Conservation (phyloP, 2,329 filamentous ascomycete species). For the Aspergillus ustus region DNA sequence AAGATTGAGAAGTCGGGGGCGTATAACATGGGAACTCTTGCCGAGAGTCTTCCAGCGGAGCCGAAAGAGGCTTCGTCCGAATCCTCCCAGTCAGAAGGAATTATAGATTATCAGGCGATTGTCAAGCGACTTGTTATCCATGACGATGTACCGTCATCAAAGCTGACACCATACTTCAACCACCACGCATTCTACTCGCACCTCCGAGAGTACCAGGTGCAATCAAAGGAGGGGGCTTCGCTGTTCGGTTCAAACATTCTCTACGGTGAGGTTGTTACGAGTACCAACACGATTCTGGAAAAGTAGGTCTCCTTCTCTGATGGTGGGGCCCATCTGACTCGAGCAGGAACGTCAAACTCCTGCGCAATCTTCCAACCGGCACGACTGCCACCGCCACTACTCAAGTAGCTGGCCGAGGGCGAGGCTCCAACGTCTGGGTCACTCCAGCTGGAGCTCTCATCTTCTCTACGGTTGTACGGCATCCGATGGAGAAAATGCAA, state of each 20-base stretch:
- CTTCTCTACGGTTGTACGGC: slow-evolving; percentile 86
- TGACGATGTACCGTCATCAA: slow-evolving; percentile 69
- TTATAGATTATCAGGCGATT: slow-evolving; percentile 74
- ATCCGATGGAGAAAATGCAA: slow-evolving; percentile 72
- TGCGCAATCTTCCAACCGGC: slow-evolving; percentile 78
- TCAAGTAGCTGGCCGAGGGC: slow-evolving; percentile 84
- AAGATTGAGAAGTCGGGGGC: slow-evolving; percentile 70
- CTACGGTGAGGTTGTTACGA: slow-evolving; percentile 91
- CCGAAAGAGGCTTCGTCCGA: slow-evolving; percentile 16
- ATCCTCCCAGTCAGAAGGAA: slow-evolving; percentile 55
- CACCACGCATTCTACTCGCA: slow-evolving; percentile 78
- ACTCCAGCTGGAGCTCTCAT: slow-evolving; percentile 84
- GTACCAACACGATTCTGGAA: slow-evolving; percentile 90
- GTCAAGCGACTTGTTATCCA: slow-evolving; percentile 77
- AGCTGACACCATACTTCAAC: slow-evolving; percentile 84
- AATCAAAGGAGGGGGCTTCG: slow-evolving; percentile 58
- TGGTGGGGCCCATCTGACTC: not conserved
- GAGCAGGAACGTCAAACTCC: slow-evolving; percentile 72
- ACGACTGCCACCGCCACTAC: slow-evolving; percentile 86
- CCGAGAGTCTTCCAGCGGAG: slow-evolving; percentile 55
- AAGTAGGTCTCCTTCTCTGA: slow-evolving; percentile 59
- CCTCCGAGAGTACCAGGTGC: slow-evolving; percentile 68
- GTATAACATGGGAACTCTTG: slow-evolving; percentile 62
- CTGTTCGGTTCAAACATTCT: slow-evolving; percentile 78
- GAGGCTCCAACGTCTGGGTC: slow-evolving; percentile 93